Evolutionary conservation across 345 rosid species (phyloP).

Genomic region (Turritis glabra): DNA sequence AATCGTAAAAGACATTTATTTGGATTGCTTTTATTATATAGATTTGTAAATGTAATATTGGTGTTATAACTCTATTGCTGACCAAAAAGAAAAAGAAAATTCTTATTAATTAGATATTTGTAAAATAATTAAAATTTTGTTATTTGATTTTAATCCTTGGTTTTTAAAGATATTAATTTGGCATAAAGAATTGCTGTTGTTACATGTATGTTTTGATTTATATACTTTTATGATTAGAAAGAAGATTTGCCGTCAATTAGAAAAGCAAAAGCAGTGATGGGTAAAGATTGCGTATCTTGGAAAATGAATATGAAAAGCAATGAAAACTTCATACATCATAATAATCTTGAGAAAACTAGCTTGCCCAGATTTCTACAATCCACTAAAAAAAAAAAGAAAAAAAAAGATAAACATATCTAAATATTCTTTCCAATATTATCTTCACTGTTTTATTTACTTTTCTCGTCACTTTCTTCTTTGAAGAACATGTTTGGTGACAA

Average conservation of each 20-base stretch:
- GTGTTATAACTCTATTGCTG: neutral
- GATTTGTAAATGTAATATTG: neutral
- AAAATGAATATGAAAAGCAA: slow-evolving; percentile 32
- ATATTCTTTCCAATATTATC: slow-evolving; percentile 1
- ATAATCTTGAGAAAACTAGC: slow-evolving; percentile 16
- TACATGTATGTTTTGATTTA: slow-evolving; percentile 1
- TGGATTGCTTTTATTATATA: too few relatives aligned
- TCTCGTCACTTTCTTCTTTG: slow-evolving; percentile 8
- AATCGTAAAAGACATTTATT: too few relatives aligned
- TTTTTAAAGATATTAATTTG: neutral
- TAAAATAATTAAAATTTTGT: neutral
- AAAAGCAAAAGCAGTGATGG: slow-evolving; percentile 37
- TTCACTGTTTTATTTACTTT: slow-evolving; percentile 27
- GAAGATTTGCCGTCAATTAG: slow-evolving; percentile 38
- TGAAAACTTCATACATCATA: neutral
- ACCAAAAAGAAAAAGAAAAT: too few relatives aligned
- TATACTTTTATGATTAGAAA: slow-evolving; percentile 29
- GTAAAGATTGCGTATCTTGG: slow-evolving; percentile 42
- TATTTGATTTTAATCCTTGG: too few relatives aligned
- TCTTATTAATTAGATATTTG: neutral
- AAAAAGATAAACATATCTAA: neutral
- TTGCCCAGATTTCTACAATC: slow-evolving; percentile 8
- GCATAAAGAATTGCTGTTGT: neutral
- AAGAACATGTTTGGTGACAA: slow-evolving; percentile 32
- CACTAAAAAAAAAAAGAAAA: neutral